A percentile compares a stretch with the other conserved stretches of the same genome.
Conservation (phyloP, 2,329 filamentous ascomycete species). For the Talaromyces sp. region DNA sequence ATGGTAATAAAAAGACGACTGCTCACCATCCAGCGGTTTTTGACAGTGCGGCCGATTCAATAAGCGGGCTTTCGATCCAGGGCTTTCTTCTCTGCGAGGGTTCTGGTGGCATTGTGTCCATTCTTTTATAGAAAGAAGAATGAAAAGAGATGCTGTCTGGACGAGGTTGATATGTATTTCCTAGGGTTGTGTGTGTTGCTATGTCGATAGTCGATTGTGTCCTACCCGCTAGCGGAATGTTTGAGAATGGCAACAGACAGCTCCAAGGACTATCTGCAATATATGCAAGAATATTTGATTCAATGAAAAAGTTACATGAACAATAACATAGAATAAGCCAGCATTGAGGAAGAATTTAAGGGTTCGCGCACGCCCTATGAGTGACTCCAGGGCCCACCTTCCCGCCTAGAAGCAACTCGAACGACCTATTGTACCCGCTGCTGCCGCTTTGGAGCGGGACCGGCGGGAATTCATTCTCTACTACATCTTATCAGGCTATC, state of each 20-base stretch:
- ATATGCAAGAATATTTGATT: neutral
- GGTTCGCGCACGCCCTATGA: neutral
- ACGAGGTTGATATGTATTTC: neutral
- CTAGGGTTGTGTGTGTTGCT: neutral
- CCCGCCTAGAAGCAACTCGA: neutral
- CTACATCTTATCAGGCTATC: neutral
- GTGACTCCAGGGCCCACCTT: neutral
- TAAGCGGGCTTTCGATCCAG: constrained; percentile 36
- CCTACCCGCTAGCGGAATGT: neutral
- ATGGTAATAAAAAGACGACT: neutral
- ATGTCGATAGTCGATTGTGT: neutral
- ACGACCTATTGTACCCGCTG: no score
- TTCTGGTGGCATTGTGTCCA: neutral
- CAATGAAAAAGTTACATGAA: neutral
- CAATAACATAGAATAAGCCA: neutral
- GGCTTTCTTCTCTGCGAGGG: constrained; percentile 18
- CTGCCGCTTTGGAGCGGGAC: no score
- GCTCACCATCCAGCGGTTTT: constrained; percentile 34
- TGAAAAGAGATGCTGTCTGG: no score
- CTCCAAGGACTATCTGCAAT: neutral
- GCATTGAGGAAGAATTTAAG: neutral
- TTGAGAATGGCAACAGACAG: neutral
- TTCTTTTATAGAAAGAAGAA: neutral
- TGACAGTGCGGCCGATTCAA: constrained; percentile 32
- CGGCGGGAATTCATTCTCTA: no score